Evolutionary conservation across 306 rosid species (phyloP), one percentile per base, ranked within the genome.

Genomic region (Trichosanthes truncata): DNA sequence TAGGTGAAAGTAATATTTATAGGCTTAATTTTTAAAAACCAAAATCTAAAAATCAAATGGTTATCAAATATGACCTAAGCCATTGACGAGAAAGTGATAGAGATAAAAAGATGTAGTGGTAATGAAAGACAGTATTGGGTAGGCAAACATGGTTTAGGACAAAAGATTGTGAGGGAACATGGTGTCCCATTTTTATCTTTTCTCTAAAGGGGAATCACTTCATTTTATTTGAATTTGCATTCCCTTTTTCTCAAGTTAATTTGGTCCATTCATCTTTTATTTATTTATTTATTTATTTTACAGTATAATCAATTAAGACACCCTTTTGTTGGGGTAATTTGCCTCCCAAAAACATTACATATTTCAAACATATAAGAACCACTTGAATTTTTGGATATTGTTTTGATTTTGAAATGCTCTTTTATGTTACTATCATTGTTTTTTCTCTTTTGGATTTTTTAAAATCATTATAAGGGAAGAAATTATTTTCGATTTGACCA

Each of bases 101-200:
- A 61, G 43, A 43, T 17, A 38, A 76, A 40, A 40, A 84, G 72
- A 38, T 87, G 92, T 87, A 75, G 74, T 86, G 35, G 77, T 55
- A 80, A 86, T 66, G 84, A 85, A 87, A 81, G 90, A 90, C 87
- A 90, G 81, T 79, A 77, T 78, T 77, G 81, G 77, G 66, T 83
- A 78, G 79, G 72, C 84, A 83, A 83, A 74, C 79, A 82, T 83
- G 76, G 87, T 38, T 76, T 78, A 73, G 63, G 38, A 9, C 61
- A 81, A 59, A 84, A 80, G 84, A 53, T 79, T 82, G 82, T 73
- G 85, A 85, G 91, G 91, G 88, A 89, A 85, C 96, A 90, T n/a
- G 40, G 52, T 84, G 91, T 88, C 90, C 89, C 85, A 80, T 86
- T 78, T 82, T 82, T 45, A 14, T 81, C 86, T 48, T 83, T 79